Base-by-base conservation (phyloP, 1,284 basidiomycete genomes). In the Cryptococcus wingfieldii region DNA sequence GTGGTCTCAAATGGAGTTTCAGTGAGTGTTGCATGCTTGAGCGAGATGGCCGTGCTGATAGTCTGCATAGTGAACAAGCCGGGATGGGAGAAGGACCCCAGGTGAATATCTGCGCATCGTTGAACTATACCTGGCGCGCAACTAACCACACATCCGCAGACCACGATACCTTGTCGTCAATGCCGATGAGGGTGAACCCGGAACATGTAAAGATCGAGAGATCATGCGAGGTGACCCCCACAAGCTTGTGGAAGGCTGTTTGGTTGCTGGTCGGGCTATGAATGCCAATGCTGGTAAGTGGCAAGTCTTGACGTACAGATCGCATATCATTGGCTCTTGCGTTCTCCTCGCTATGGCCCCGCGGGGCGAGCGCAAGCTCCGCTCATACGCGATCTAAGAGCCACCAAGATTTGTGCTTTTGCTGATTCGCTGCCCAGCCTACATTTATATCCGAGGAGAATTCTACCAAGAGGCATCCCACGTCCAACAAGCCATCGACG, bases 361-460 rank as follows among this genome's bases (percentile, higher is more conserved):
- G 18, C 47, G n/a, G 18, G 42, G 14, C 38, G 45, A 27, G 45
- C 18, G 27, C 45, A 19, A 47, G 16, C 45, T 7, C 16, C 14
- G 14, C 45, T 19, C 23, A 31, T 34, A 34, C 31, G 31, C 31
- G 31, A 34, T 34, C 10, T 34, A 10, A 4, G 10, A 38, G 19
- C 23, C 25, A 27, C 14, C 37, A 37, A 23, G 19, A 39, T 46
- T 39, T 41, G 31, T 10, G 34, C 14, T 14, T 10, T 25, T 38
- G 46, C 42, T 28, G 16, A 14, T 43, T 23, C 39, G 31, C 14
- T 27, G 16, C 47, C 10, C 65, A 54, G 95, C 95, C 34, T 98
- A 98, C 83, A 98, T 98, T 77, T 98, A 98, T 80, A 93, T 97
- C 69, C 93, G 96, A 66, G 95, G 95, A 69, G 95, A 98, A 79